Evolutionary conservation across 495 filamentous ascomycete genomes (phyloP), one percentile per base, ranked within the genome.

Genomic region (Aspergillus heteromorphus): DNA sequence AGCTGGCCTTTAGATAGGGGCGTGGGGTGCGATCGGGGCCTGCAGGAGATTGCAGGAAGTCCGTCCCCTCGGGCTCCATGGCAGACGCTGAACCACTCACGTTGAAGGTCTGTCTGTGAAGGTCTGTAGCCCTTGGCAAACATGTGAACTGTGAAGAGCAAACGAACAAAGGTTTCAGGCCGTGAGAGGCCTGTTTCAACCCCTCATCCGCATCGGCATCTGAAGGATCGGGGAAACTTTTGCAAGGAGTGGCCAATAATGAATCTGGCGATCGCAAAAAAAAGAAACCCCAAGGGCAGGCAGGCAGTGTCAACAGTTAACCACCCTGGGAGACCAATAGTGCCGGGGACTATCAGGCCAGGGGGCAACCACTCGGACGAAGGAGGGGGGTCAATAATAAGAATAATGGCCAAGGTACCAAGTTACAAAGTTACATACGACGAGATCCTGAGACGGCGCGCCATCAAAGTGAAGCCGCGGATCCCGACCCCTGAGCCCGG

Each of bases 401-500:
- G 34, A 41, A 56, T 45, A 50, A 10, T 36, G 27, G 19, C 19
- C 10, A 51, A 51, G 25, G n/a, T 41, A 19, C 11, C n/a, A n/a
- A n/a, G n/a, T n/a, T n/a, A n/a, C n/a, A n/a, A n/a, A n/a, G n/a
- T n/a, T n/a, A n/a, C n/a, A n/a, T n/a, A n/a, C n/a, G n/a, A n/a
- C n/a, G n/a, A n/a, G n/a, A n/a, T n/a, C n/a, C 34, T 38, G 34
- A 38, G 34, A 38, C 34, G 34, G 34, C 10, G 34, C 34, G 34
- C 48, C 20, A 48, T 48, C 43, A 49, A 55, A 19, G 40, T 58
- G 56, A 58, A 50, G 56, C 56, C 56, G 48, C 34, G 59, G 59
- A 58, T 58, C 59, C 59, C 59, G 45, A 54, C 59, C 59, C 59
- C 59, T 62, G 59, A 62, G 57, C 47, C 30, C 8, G 34, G 7